Evolutionary conservation across 352 stramenopile genomes (phyloP).

Genomic region (Phytophthora colocasiae): DNA sequence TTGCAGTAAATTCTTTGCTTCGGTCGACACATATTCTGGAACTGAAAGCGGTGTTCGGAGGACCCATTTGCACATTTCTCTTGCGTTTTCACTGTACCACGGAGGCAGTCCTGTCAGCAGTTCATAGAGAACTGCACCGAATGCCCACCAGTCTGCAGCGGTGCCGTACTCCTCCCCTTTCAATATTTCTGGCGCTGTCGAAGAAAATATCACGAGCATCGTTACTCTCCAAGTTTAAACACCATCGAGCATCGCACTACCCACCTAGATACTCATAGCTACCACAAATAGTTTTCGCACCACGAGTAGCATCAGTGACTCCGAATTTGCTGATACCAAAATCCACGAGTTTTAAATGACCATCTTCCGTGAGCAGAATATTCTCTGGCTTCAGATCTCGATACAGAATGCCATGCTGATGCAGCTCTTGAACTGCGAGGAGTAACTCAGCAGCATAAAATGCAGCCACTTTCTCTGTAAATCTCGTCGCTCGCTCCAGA

Average conservation of each 20-base stretch:
- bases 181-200: constrained; percentile 73
- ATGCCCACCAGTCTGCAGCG: constrained; percentile 85
- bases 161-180: constrained; percentile 71
- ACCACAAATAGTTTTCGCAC: constrained; percentile 72
- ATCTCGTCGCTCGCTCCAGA: constrained; percentile 52
- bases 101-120: constrained; percentile 80
- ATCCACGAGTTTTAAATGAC: constrained; percentile 83
- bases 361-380: constrained; percentile 65
- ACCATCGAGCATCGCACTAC: constrained; percentile 10
- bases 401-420: constrained; percentile 87
- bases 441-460: constrained; percentile 84
- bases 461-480: constrained; percentile 57
- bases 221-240: background rate
- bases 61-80: constrained; percentile 58
- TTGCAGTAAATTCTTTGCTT: constrained; percentile 61
- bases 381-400: constrained; percentile 87
- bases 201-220: constrained; percentile 10
- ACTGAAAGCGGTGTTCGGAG: constrained; percentile 62
- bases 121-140: constrained; percentile 79
- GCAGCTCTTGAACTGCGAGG: constrained; percentile 81
- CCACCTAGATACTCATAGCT: constrained; percentile 86
- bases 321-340: constrained; percentile 89
- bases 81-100: constrained; percentile 75
- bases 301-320: constrained; percentile 67
- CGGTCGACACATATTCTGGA: constrained; percentile 54